Percentiles rank a stretch among this genome's conserved stretches.
Conservation (phyloP, 768 basidiomycete genomes). For the Xerocomellus dryophilus region DNA sequence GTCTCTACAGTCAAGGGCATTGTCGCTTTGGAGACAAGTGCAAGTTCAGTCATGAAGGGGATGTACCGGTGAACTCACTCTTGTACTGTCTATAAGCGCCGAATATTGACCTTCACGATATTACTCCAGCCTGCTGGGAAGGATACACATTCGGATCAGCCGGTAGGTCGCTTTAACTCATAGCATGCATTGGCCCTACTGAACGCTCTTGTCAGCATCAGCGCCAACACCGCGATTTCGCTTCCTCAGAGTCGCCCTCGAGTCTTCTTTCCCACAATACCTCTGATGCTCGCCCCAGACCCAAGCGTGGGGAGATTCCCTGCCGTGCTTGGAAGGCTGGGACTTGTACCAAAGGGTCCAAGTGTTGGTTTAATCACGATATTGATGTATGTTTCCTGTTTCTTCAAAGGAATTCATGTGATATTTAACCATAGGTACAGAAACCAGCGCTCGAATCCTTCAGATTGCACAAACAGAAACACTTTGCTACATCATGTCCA, state of each 20-base stretch:
- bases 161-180: not conserved
- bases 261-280: not conserved
- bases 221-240: not conserved
- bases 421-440: conserved; percentile 1
- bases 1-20: conserved; percentile 19
- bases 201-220: not conserved
- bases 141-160: not conserved
- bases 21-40: conserved; percentile 30
- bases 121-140: not conserved
- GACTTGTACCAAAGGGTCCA: conserved; percentile 35
- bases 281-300: conserved; percentile 19
- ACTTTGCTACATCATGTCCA: not conserved
- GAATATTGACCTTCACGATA: not conserved
- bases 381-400: conserved; percentile 26
- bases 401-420: not conserved
- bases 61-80: conserved; percentile 1
- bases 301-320: conserved; percentile 20
- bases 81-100: not conserved
- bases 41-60: conserved; percentile 21
- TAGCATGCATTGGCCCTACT: not conserved
- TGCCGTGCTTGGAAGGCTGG: conserved; percentile 38
- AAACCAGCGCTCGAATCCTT: not conserved
- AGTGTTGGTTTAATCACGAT: conserved; percentile 36
- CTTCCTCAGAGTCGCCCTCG: not conserved
- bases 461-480: not conserved